phyloP scores from a whole-genome alignment of 176 grass and related monocot species.

The Areca catechu region DNA sequence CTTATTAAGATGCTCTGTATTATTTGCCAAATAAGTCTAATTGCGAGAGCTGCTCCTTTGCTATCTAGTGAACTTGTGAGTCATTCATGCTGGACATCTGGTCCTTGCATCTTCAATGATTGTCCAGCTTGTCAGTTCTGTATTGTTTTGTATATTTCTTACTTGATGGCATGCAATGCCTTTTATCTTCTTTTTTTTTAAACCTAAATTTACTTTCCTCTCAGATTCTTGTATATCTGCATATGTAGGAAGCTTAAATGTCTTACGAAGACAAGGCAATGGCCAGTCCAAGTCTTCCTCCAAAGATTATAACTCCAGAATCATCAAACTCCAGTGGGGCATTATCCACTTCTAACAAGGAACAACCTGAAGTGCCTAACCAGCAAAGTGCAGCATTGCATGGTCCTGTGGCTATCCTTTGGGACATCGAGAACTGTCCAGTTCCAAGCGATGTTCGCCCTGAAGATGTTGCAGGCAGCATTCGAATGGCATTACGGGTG shows the following conservation, averaged over 20 bases:
- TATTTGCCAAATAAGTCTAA: too few species aligned
- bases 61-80: too few species aligned
- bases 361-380: conserved; percentile 27
- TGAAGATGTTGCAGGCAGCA: conserved; percentile 79
- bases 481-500: conserved; percentile 62
- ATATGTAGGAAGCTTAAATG: conserved; percentile 30
- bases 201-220: too few species aligned
- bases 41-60: too few species aligned
- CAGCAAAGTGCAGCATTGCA: conserved; percentile 26
- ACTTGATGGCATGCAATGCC: too few species aligned
- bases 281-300: conserved; percentile 25
- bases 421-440: conserved; percentile 96
- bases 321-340: conserved; percentile 18
- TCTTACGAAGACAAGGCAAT: conserved; percentile 67
- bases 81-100: too few species aligned
- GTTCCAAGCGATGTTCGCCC: conserved; percentile 78
- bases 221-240: too few species aligned
- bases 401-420: conserved; percentile 77
- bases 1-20: too few species aligned
- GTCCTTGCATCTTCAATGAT: too few species aligned
- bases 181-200: too few species aligned
- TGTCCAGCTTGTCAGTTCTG: too few species aligned
- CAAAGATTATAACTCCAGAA: conserved; percentile 29
- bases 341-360: conserved; percentile 29
- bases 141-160: too few species aligned